Evolutionary conservation across 2,329 filamentous ascomycete species (phyloP).

Genomic region (Coniella vitis): DNA sequence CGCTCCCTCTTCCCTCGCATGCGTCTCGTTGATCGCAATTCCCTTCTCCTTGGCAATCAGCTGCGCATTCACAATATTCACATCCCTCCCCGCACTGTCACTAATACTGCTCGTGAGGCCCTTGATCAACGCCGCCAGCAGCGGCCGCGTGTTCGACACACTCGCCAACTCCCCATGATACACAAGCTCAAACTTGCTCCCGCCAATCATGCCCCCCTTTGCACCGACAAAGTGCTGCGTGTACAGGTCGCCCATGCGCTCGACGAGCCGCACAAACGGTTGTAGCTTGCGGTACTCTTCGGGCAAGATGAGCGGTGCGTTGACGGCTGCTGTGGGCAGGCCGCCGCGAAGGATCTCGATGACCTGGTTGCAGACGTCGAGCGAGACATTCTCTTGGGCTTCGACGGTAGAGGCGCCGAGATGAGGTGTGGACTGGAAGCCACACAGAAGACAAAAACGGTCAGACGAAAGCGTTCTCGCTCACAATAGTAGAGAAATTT

Average conservation of each 20-base stretch:
- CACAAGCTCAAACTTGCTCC: conserved; percentile 66
- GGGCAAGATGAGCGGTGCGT: conserved; percentile 72
- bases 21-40: conserved; percentile 69
- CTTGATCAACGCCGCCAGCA: conserved; percentile 74
- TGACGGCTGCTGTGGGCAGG: conserved; percentile 69
- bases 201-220: conserved; percentile 42
- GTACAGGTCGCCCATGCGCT: conserved; percentile 73
- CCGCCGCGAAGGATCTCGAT: conserved; percentile 65
- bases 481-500: no score
- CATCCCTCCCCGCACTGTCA: conserved; percentile 56
- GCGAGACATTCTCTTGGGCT: conserved; percentile 76
- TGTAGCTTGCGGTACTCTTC: conserved; percentile 74
- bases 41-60: conserved; percentile 71
- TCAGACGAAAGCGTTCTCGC: no score
- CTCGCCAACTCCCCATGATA: conserved; percentile 70
- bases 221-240: conserved; percentile 61
- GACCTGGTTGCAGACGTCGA: conserved; percentile 78
- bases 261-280: conserved; percentile 68
- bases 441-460: no score
- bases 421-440: conserved; percentile 57
- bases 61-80: conserved; percentile 78
- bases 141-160: conserved; percentile 67
- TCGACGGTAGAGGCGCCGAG: conserved; percentile 74
- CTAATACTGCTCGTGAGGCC: conserved; percentile 66
- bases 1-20: conserved; percentile 53